Base-by-base conservation (phyloP, 352 stramenopile species). In the Phytophthora sp. region DNA sequence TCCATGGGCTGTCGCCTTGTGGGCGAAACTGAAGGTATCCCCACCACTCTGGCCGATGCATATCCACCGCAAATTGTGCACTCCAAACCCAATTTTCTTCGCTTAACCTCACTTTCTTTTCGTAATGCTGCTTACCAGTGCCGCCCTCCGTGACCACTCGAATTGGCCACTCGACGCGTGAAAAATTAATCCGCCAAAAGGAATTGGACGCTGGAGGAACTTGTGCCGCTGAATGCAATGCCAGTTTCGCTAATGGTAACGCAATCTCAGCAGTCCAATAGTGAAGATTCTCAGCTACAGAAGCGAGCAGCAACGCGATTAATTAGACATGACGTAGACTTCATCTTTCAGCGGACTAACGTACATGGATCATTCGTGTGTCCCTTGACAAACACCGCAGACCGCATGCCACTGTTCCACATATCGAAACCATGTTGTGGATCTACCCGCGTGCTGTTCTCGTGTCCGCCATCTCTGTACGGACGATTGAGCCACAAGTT, bases 31-130 rank as follows among this genome's bases (percentile, higher is more conserved):
- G 74, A 39, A 97, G 55, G 54, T 95, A 97, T 16, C 91, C 91
- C 91, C 91, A 97, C 65, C 81, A 80, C 73, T 97, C 89, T 11
- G 91, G 91, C 13, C 84, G 76, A 71, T 97, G 91, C 91, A 97
- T 97, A 31, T 86, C 66, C 20, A 97, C 77, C 2, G 76, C 77
- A 33, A 88, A 78, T 75, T 97, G 91, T 12, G 85, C 63, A 71
- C 84, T 90, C 91, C 91, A 97, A 11, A 92, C 90, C 91, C 91
- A 97, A 71, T 97, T 97, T 20, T 89, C 76, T 45, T 92, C 86
- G 1, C 36, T 45, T 3, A 79, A 38, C 3, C 63, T 66, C 11
- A 62, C 33, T 39, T 82, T 69, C 58, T 93, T 95, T 52, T 86
- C 73, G 58, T 84, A 92, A 3, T 41, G 45, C 33, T 73, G 55